Conservation (phyloP, 345 rosid genomes). For the Fremontodendron californicum region DNA sequence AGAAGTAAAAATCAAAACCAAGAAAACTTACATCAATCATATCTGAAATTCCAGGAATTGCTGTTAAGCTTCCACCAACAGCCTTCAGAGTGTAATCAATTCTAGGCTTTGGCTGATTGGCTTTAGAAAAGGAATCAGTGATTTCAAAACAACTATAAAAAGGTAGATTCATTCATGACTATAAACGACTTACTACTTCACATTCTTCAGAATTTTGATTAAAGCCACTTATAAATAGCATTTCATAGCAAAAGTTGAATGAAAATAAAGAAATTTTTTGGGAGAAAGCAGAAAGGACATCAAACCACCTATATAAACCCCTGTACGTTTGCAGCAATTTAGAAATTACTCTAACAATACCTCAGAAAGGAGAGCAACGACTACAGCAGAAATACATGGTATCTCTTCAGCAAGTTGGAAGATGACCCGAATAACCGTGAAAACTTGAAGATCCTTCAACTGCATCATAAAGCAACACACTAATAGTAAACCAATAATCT, state of each 20-base stretch:
- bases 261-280: neutral
- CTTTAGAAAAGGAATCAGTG: slow-evolving; percentile 15
- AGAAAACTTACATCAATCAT: slow-evolving; percentile 85
- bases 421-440: slow-evolving; percentile 88
- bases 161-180: neutral
- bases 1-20: neutral
- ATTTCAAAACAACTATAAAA: slow-evolving; percentile 22
- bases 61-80: slow-evolving; percentile 98
- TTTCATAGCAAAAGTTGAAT: neutral
- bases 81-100: slow-evolving; percentile 96
- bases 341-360: slow-evolving; percentile 34
- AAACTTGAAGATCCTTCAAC: slow-evolving; percentile 98
- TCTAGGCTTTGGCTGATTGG: slow-evolving; percentile 87
- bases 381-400: slow-evolving; percentile 98
- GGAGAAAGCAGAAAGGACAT: neutral
- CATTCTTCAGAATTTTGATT: neutral
- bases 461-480: slow-evolving; percentile 36
- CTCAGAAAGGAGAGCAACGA: slow-evolving; percentile 92
- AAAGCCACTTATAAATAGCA: neutral
- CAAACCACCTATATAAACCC: neutral
- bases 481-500: slow-evolving; percentile 9
- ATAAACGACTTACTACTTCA: neutral
- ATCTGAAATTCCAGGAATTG: slow-evolving; percentile 93
- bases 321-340: neutral
- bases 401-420: slow-evolving; percentile 99